A percentile compares a stretch with the other conserved stretches of the same genome.
Conservation (phyloP, 257 asterid species). For the Penstemon davidsonii region DNA sequence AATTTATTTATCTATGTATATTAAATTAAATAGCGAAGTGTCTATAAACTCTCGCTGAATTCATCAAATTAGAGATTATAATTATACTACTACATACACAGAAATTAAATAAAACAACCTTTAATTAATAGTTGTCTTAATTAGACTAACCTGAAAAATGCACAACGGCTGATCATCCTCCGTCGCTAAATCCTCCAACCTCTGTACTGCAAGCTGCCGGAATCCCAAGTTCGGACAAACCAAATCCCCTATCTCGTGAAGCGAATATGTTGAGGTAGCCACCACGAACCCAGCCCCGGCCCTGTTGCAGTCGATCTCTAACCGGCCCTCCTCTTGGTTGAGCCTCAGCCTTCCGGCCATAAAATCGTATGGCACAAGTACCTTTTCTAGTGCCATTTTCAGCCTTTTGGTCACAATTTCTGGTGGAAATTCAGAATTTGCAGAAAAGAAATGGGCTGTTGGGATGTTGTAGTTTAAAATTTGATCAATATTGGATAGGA, state of each 20-base stretch:
- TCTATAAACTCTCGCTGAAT: no score
- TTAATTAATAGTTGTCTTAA: no score
- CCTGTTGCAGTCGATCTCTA: slow-evolving; percentile 51
- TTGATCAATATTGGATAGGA: slow-evolving; percentile 64
- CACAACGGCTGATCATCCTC: slow-evolving; percentile 50
- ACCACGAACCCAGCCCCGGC: slow-evolving; percentile 49
- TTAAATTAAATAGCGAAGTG: no score
- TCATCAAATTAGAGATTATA: no score
- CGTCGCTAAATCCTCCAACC: slow-evolving; percentile 29
- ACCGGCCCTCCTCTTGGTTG: slow-evolving; percentile 36
- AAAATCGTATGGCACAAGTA: slow-evolving; percentile 53
- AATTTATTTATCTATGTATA: no score
- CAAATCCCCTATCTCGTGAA: slow-evolving; percentile 50
- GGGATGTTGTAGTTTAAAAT: slow-evolving; percentile 62
- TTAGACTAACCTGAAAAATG: slow-evolving; percentile 42
- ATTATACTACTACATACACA: no score
- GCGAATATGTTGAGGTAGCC: slow-evolving; percentile 46
- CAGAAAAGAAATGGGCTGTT: slow-evolving; percentile 54
- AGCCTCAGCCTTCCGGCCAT: slow-evolving; percentile 65
- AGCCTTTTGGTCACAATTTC: slow-evolving; percentile 37
- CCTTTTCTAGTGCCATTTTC: slow-evolving; percentile 39
- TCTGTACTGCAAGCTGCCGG: slow-evolving; percentile 41
- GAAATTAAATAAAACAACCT: no score
- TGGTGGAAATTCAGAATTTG: slow-evolving; percentile 50
- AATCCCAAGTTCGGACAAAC: slow-evolving; percentile 54